Conservation (phyloP, 345 rosid species). For the Gynandropsis gynandra region DNA sequence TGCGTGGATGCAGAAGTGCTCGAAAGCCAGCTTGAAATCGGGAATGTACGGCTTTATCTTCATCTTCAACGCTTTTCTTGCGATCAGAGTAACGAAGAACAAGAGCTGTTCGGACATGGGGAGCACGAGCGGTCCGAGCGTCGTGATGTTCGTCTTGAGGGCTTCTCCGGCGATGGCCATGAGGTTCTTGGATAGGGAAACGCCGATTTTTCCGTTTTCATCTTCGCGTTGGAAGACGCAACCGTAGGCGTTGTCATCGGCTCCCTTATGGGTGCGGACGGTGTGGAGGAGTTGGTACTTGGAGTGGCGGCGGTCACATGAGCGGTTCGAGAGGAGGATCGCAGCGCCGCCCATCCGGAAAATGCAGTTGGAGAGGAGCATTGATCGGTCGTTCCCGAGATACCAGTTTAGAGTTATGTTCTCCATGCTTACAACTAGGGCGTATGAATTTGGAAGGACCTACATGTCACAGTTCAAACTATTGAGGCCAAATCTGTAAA, state of each 20-base stretch:
- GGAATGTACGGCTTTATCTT: conserved; percentile 75
- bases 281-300: conserved; percentile 91
- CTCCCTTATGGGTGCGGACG: conserved; percentile 88
- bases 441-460: conserved; percentile 86
- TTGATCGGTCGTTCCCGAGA: conserved; percentile 81
- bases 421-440: conserved; percentile 90
- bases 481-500: too few relatives aligned
- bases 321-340: conserved; percentile 69
- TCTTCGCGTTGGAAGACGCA: conserved; percentile 88
- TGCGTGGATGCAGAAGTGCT: too few relatives aligned
- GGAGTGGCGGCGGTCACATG: conserved; percentile 65
- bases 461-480: conserved; percentile 22
- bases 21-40: conserved; percentile 80
- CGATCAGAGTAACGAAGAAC: conserved; percentile 57
- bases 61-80: conserved; percentile 58
- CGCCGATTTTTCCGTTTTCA: conserved; percentile 43
- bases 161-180: conserved; percentile 98
- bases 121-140: conserved; percentile 75
- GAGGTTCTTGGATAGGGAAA: conserved; percentile 77
- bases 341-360: conserved; percentile 98
- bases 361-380: conserved; percentile 89
- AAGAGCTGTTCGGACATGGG: conserved; percentile 90
- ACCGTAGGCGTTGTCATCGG: conserved; percentile 59
- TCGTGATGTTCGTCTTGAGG: conserved; percentile 83
- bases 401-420: conserved; percentile 84